Base-by-base conservation (phyloP, 148 eudicot genomes). In the Camellia lanceoleosa region DNA sequence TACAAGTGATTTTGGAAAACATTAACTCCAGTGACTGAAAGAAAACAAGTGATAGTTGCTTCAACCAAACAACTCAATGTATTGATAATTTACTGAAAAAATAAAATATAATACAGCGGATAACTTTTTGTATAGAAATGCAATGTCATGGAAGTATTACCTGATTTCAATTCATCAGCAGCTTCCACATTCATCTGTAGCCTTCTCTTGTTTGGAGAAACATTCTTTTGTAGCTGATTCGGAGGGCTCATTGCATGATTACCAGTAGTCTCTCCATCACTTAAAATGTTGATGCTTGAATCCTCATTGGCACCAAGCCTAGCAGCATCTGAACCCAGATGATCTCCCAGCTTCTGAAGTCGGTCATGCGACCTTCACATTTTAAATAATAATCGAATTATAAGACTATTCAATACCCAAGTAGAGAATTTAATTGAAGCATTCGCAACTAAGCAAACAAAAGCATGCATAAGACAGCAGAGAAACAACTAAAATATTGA, bases 261-360 rank as follows among this genome's bases (percentile, higher is more conserved):
- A 64, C 82, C 85, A 70, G 75, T 60, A 52, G 74, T 76, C 70
- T 87, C 92, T 81, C 85, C 92, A 80, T 88, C 93, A 82, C 87
- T 91, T 55, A 86, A 66, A 71, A 81, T 81, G 79, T 90, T 81
- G 80, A 89, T 83, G 74, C 74, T 84, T 42, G 87, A 68, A 77
- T 90, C 92, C 86, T 85, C 93, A 86, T 72, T 86, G 47, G 55
- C 80, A 72, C 77, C 88, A 85, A 68, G 82, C 68, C 79, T 81
- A 56, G 79, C 41, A 76, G 80, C 86, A 85, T 95, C 90, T 54
- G 83, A 87, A 80, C 84, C 84, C 76, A 95, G 89, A 73, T 89
- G 90, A 81, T 90, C 92, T n/a, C 89, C 94, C 79, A 93, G 85
- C 89, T 89, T 90, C 78, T 89, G 87, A 80, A 92, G 87, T 84